Evolutionary conservation across 2,329 filamentous ascomycete species (phyloP), one percentile per base, ranked within the genome.

Genomic region (Paecilomyces sp.): DNA sequence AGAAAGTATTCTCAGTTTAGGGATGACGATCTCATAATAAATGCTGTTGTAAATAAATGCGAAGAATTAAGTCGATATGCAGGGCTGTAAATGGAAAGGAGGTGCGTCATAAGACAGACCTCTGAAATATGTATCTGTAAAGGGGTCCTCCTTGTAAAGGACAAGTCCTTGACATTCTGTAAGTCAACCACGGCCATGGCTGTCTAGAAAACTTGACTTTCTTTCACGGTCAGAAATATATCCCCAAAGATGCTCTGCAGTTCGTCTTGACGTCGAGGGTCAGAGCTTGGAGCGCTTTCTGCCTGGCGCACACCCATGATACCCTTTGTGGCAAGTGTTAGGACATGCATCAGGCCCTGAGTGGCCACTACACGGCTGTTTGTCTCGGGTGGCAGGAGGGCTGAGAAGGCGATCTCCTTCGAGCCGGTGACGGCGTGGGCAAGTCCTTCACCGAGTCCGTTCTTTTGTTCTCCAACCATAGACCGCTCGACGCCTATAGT

Each of bases 271-370:
- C 41, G 3, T 8, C 7, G 15, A 6, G 15, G 18, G 41, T 22
- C 33, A 57, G 77, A 72, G 7, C 73, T 74, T 58, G 79, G 81
- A 0, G 68, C 66, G 36, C 54, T 54, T 36, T 76, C 70, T 3
- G 73, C 73, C 73, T 96, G 91, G 62, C 82, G 74, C 4, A 92
- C 85, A 18, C 75, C 70, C 53, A 93, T 76, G 58, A 83, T 72
- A 1, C 82, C 82, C 73, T 87, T 90, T 1, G 85, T 91, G 5
- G 85, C 87, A 52, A 94, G 80, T 11, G 83, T 80, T 13, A 95
- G 81, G 1, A 90, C 80, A 70, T 94, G 89, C 75, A 89, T 85
- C 69, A 91, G 88, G 0, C 86, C 90, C 71, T 92, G 89, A 1
- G 89, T 86, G 8, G 88, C 89, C 12, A 91, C 85, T 31, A 84